Evolutionary conservation across 495 filamentous ascomycete species (phyloP), one percentile per base, ranked within the genome.

Genomic region (Daldinia vernicosa): DNA sequence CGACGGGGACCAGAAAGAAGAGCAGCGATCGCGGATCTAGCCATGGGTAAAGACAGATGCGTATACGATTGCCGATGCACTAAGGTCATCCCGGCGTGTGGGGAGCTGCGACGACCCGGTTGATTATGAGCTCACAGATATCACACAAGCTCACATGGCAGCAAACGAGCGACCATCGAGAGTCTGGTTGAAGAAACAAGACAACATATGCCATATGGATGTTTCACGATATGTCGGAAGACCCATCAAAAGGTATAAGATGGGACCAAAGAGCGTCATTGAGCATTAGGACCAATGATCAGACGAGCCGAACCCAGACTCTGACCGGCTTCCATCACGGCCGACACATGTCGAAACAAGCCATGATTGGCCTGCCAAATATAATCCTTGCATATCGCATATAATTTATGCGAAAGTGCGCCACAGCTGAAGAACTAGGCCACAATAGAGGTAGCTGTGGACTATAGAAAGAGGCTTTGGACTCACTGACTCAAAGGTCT

Each of bases 361-460:
- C 14, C 30, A 28, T 76, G 70, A 80, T 80, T 80, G 77, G 79
- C 60, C 63, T 43, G 33, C 19, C 26, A 37, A 33, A 51, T 28
- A 50, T 43, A 24, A 75, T 74, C 73, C 73, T 64, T 72, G 60
- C 62, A 72, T 70, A 58, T 66, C 47, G 62, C 72, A 65, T 73
- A 71, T 53, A 57, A 28, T 28, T 60, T 64, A 54, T 52, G 57
- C 62, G 69, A 72, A 66, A 72, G 70, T 73, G 75, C 81, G 80
- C 81, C 81, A 82, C 77, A 80, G 81, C 81, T 83, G 78, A 81
- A 75, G 75, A 56, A 71, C 65, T 67, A 75, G 69, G 73, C 67
- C 70, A 61, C 75, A 65, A 65, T 62, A 63, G 58, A 59, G 39
- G 59, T 60, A 55, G 27, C 26, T 43, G 54, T 54, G 65, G 58